Percentiles rank a stretch among this genome's conserved stretches.
These are phyloP conservation scores for Mallotus repandus DNA, from an alignment of 441 rosid genomes.

Conservation along the genomic window DNA sequence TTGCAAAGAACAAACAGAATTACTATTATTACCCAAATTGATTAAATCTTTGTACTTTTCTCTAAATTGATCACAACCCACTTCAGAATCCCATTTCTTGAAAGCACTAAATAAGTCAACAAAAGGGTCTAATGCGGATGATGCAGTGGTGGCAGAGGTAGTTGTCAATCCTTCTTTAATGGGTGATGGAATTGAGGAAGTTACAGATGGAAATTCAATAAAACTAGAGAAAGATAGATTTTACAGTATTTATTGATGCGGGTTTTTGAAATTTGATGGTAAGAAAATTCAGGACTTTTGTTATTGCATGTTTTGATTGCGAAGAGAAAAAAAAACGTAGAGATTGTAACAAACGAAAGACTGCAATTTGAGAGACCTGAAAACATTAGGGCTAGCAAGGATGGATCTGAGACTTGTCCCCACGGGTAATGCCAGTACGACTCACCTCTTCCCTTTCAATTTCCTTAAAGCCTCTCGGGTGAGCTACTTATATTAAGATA, in stretches of 20 bases:
- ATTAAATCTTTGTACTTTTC: slow-evolving; percentile 37
- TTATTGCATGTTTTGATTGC: not conserved
- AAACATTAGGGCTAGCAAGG: too few species aligned
- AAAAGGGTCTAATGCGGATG: slow-evolving; percentile 43
- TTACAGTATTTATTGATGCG: not conserved
- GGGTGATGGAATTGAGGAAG: slow-evolving; percentile 38
- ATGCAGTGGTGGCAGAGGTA: slow-evolving; percentile 1
- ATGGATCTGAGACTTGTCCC: too few species aligned
- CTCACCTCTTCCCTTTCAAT: too few species aligned
- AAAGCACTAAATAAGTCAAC: slow-evolving; percentile 52
- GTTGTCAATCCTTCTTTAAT: slow-evolving; percentile 17
- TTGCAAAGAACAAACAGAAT: slow-evolving; percentile 59
- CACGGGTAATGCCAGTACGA: too few species aligned
- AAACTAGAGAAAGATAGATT: slow-evolving; percentile 38
- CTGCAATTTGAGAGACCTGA: too few species aligned
- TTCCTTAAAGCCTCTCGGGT: too few species aligned
- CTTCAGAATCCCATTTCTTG: slow-evolving; percentile 69
- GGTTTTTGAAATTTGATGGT: not conserved
- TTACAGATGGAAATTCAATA: slow-evolving; percentile 65
- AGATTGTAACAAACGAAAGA: too few species aligned
- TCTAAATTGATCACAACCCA: slow-evolving; percentile 76
- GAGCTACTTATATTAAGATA: too few species aligned
- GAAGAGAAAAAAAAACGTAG: too few species aligned
- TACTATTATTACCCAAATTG: slow-evolving; percentile 24
- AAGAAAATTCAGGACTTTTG: not conserved